Evolutionary conservation across 2,329 filamentous ascomycete genomes (phyloP), one percentile per base, ranked within the genome.

Genomic region (Sordariomycetes sp.): DNA sequence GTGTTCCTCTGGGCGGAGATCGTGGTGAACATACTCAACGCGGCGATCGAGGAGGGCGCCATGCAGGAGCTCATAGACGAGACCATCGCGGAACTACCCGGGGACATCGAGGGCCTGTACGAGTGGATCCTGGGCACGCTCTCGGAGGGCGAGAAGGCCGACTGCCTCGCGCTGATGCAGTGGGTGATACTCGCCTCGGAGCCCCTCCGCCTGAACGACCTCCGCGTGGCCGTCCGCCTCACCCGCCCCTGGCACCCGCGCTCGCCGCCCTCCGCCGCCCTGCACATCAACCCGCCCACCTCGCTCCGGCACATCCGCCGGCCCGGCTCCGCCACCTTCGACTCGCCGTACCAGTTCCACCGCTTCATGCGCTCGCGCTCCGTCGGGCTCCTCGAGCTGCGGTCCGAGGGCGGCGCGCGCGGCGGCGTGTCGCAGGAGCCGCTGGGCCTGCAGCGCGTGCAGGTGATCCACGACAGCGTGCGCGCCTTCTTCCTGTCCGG

Each of bases 1-100:
- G 65, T 68, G 20, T 69, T 70, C 54, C 61, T 71, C 8, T 71
- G 70, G 70, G 69, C 68, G 1, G 68, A 71, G 60, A 69, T 71
- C 37, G 67, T 70, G 1, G 68, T 71, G 43, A 67, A 68, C 52
- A 70, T 71, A 18, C 61, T 71, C 40, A 71, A 71, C 55, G 66
- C 68, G 11, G 69, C 69, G 55, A 69, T 69, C 54, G 62, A 62
- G 8, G 69, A 70, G 52, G 69, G 69, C 6, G 69, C 69, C 0
- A 66, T 66, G 1, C 66, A 67, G 25, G 65, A 70, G 24, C 60
- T 71, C n/a, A 65, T 71, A 50, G 68, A 69, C 40, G 64, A 67
- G 58, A 69, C 66, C 8, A 56, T 70, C 5, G 63, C 64, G n/a
- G 68, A 70, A 52, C 63, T 70, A 37, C 68, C 68, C 2, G 62